Evolutionary conservation across 2,329 filamentous ascomycete species (phyloP).

Genomic region (Alternaria gaisen): DNA sequence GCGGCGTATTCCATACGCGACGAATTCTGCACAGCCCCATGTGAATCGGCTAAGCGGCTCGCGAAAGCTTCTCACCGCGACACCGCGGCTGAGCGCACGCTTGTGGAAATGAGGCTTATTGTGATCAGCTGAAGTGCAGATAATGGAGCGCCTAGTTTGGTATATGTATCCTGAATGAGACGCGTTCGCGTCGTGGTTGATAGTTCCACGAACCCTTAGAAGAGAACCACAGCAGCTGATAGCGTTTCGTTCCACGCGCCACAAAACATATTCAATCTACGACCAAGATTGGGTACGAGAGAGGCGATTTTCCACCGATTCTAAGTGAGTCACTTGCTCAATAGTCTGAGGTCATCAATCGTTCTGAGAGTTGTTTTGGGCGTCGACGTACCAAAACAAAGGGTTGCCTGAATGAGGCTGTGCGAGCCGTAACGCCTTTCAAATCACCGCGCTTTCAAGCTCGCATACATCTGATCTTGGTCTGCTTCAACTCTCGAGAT

Average conservation of each 20-base stretch:
- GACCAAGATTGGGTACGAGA: background rate
- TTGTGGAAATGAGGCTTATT: conserved; percentile 16
- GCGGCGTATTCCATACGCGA: background rate
- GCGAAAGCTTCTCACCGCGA: conserved; percentile 5
- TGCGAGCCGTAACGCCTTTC: conserved; percentile 2
- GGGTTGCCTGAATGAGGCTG: conserved; percentile 20
- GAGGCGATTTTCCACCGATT: background rate
- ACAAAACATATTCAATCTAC: background rate
- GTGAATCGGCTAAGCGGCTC: conserved; percentile 9
- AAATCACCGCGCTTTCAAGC: background rate
- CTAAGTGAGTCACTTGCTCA: background rate
- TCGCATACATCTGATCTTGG: background rate
- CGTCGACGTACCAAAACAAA: conserved; percentile 1
- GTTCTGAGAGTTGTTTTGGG: background rate
- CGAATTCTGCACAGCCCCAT: conserved; percentile 11
- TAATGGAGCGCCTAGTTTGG: background rate
- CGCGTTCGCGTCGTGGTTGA: background rate
- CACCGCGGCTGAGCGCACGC: conserved; percentile 11
- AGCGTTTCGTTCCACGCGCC: background rate
- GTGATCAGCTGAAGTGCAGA: conserved; percentile 14
- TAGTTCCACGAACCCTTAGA: background rate
- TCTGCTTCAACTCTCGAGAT: background rate
- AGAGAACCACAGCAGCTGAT: no score
- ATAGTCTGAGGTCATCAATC: background rate
- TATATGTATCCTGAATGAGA: background rate